A percentile compares a stretch with the other conserved stretches of the same genome.
Evolutionary conservation across 352 stramenopile genomes (phyloP).

Genomic region (Phytophthora tubulina): DNA sequence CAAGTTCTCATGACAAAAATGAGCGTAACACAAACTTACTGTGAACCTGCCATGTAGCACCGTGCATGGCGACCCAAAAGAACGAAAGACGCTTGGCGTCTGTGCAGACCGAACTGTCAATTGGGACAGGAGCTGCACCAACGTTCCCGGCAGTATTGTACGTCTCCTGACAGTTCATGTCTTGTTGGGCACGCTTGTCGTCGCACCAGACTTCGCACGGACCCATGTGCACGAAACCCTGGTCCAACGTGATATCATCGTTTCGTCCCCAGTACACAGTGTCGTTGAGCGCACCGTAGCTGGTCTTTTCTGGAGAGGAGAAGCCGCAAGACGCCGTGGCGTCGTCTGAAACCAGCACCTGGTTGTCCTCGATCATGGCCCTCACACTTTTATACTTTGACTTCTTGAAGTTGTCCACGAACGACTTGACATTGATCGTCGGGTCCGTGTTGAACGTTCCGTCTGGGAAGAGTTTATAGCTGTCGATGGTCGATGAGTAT

Average conservation of each 20-base stretch:
- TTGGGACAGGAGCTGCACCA: slow-evolving; percentile 42
- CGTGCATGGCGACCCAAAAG: slow-evolving; percentile 67
- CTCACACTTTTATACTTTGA: slow-evolving; percentile 52
- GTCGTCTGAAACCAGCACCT: slow-evolving; percentile 33
- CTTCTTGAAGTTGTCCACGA: slow-evolving; percentile 52
- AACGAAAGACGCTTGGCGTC: slow-evolving; percentile 53
- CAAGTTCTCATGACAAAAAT: neutral
- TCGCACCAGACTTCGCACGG: slow-evolving; percentile 62
- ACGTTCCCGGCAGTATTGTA: slow-evolving; percentile 42
- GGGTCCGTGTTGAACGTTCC: slow-evolving; percentile 47
- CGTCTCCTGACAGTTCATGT: slow-evolving; percentile 48
- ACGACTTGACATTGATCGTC: slow-evolving; percentile 44
- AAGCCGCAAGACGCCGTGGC: slow-evolving; percentile 53
- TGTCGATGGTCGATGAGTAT: slow-evolving; percentile 54
- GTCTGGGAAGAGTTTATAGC: slow-evolving; percentile 44
- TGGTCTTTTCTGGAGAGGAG: slow-evolving; percentile 47
- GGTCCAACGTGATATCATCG: slow-evolving; percentile 37
- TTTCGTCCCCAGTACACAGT: slow-evolving; percentile 54
- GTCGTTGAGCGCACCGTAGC: slow-evolving; percentile 43
- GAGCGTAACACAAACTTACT: slow-evolving; percentile 26
- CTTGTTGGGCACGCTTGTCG: slow-evolving; percentile 43
- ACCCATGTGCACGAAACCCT: slow-evolving; percentile 54
- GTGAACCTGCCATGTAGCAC: slow-evolving; percentile 68
- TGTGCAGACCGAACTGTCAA: slow-evolving; percentile 50
- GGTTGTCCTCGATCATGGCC: slow-evolving; percentile 50